These are phyloP conservation scores for Schizophyllum commune DNA, from an alignment of 1,284 basidiomycete genomes.

Conservation along the genomic window DNA sequence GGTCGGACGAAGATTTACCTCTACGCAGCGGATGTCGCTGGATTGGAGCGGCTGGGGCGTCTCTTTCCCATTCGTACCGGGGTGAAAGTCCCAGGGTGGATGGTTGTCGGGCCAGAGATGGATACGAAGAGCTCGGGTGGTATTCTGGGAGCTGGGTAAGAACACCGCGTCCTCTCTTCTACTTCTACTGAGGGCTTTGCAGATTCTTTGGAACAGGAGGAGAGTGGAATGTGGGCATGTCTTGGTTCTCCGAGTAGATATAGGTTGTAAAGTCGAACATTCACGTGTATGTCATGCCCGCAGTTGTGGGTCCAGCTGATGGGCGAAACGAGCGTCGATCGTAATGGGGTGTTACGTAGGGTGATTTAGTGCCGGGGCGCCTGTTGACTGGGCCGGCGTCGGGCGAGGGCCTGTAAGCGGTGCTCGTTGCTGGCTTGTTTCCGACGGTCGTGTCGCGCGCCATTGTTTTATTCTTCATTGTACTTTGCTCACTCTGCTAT, in stretches of 20 bases:
- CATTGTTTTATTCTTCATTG: background rate
- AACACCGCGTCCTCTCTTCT: conserved; percentile 4
- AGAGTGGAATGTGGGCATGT: conserved; percentile 34
- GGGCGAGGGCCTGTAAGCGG: background rate
- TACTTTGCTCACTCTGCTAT: background rate
- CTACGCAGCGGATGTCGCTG: conserved; percentile 44
- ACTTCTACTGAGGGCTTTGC: background rate
- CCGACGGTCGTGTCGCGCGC: background rate
- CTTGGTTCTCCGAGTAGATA: too few relatives aligned
- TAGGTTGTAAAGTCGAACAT: background rate
- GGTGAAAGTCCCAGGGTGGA: conserved; percentile 67
- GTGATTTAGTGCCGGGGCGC: background rate
- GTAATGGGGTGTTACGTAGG: background rate
- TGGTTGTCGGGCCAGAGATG: conserved; percentile 45
- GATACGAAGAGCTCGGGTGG: conserved; percentile 61
- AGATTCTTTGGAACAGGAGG: conserved; percentile 47
- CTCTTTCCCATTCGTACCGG: conserved; percentile 81
- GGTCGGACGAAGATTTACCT: conserved; percentile 63
- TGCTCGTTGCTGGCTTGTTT: background rate
- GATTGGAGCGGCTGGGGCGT: conserved; percentile 57
- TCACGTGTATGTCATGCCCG: conserved; percentile 19
- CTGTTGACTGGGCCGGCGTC: background rate
- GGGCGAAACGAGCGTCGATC: background rate
- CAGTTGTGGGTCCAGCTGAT: conserved; percentile 2
- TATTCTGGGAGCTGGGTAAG: conserved; percentile 67